Evolutionary conservation across 441 rosid genomes (phyloP), one percentile per base, ranked within the genome.

Genomic region (Erodium chrysanthum): DNA sequence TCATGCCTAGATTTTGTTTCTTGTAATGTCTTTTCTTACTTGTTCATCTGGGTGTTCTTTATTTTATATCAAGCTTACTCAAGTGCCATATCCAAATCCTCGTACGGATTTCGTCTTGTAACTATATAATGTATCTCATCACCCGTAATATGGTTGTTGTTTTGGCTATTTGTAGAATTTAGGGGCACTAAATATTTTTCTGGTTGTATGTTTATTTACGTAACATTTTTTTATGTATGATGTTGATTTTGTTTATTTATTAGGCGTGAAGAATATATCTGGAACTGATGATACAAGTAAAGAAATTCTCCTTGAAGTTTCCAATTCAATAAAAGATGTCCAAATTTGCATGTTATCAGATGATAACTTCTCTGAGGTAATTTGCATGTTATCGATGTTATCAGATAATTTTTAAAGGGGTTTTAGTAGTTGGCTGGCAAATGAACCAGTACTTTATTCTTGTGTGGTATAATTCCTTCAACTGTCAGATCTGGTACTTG

Each of bases 321-420:
- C 85, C 46, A 82, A 84, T 74, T 79, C 66, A 72, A 18, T 78
- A 56, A 83, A 71, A 72, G 86, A 85, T 42, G 78, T 84, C 72
- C 65, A 69, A 54, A 75, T 86, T 76, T 71, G 84, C 72, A 27
- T 77, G 81, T 82, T 85, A 62, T 88, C 93, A 0, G 84, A 88
- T 73, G 93, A 83, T 71, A 74, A 82, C 71, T 85, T 88, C 76
- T 74, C 86, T 2, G 72, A 83, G 93, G 93, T 88, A 82, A 29
- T 86, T 76, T 71, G 84, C 72, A 27, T 77, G 81, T 82, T 85
- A 62, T 88, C 93, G 84, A 88, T 73, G 93, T 82, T 71, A 74
- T 81, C 71, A 83, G 93, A 90, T 88, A 82, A 29, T 29, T 29
- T 29, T 7, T 52, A 15, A 8, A 20, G 7, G 23, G 60, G 7